A percentile compares a stretch with the other conserved stretches of the same genome.
Evolutionary conservation across 345 rosid genomes (phyloP).

Genomic region (Mangifera indica): DNA sequence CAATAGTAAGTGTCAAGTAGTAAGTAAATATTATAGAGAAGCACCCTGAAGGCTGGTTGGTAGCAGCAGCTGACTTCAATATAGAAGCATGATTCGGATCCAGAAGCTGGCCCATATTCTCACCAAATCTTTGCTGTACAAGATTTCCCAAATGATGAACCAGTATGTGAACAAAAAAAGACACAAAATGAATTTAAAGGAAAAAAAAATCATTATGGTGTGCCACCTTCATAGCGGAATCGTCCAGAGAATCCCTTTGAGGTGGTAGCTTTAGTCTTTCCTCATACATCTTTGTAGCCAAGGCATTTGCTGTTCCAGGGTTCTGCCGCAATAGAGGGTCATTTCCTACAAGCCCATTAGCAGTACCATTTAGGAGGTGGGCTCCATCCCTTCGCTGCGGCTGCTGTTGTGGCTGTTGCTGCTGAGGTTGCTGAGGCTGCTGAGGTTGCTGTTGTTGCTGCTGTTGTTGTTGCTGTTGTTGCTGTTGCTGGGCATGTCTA

Average conservation of each 20-base stretch:
- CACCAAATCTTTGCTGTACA: slow-evolving; percentile 75
- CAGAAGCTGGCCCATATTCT: slow-evolving; percentile 82
- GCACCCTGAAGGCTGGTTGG: slow-evolving; percentile 91
- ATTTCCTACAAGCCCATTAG: slow-evolving; percentile 78
- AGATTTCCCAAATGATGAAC: slow-evolving; percentile 15
- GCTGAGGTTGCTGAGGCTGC: slow-evolving; percentile 59
- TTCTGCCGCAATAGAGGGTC: slow-evolving; percentile 81
- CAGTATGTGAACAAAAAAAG: neutral
- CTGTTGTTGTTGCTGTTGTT: slow-evolving; percentile 38
- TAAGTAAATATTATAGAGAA: slow-evolving; percentile 27
- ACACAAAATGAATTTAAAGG: neutral
- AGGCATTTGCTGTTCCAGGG: slow-evolving; percentile 73
- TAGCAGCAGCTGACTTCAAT: slow-evolving; percentile 72
- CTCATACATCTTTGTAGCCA: slow-evolving; percentile 88
- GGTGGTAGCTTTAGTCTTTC: slow-evolving; percentile 71
- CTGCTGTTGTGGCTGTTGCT: slow-evolving; percentile 44
- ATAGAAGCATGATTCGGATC: slow-evolving; percentile 86
- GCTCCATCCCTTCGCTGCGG: slow-evolving; percentile 79
- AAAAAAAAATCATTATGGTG: neutral
- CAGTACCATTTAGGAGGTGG: slow-evolving; percentile 72
- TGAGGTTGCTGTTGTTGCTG: slow-evolving; percentile 40
- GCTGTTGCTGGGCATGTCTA: slow-evolving; percentile 53
- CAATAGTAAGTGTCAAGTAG: slow-evolving; percentile 19
- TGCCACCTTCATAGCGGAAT: slow-evolving; percentile 75
- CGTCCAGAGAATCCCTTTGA: slow-evolving; percentile 89